Evolutionary conservation across 352 stramenopile genomes (phyloP).

Genomic region (Phytophthora megakarya): DNA sequence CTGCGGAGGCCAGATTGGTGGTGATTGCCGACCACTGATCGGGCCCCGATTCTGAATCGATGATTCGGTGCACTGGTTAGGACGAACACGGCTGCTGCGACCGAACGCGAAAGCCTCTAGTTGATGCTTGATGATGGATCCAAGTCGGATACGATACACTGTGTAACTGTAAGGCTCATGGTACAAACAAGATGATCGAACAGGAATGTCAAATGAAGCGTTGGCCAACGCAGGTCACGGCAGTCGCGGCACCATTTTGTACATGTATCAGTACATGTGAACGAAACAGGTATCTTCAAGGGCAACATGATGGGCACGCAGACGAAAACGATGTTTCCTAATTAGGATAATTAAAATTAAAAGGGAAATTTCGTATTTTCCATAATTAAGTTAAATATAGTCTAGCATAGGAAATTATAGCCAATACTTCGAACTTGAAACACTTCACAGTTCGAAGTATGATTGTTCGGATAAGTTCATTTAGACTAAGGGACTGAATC

Average conservation of each 20-base stretch:
- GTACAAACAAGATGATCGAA: constrained; percentile 3
- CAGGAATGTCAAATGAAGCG: constrained; percentile 1
- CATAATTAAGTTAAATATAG: background rate
- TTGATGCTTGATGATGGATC: background rate
- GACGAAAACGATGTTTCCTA: too few relatives aligned
- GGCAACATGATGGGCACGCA: constrained; percentile 9
- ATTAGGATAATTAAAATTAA: too few relatives aligned
- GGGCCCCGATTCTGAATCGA: too few relatives aligned
- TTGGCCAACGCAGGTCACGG: background rate
- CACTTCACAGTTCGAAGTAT: too few relatives aligned
- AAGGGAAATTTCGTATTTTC: too few relatives aligned
- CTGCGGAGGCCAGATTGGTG: background rate
- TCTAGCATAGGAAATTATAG: too few relatives aligned
- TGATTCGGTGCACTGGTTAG: too few relatives aligned
- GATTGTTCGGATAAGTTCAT: too few relatives aligned
- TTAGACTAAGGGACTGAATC: too few relatives aligned
- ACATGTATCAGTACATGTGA: background rate
- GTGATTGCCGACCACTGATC: background rate
- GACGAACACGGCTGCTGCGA: too few relatives aligned
- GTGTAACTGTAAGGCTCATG: background rate
- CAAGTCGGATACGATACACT: background rate
- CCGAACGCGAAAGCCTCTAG: background rate
- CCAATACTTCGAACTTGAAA: too few relatives aligned
- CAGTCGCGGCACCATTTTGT: background rate
- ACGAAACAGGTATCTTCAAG: background rate